phyloP scores from a whole-genome alignment of 805 yeast genomes.

The Lipomyces yamanashiensis region DNA sequence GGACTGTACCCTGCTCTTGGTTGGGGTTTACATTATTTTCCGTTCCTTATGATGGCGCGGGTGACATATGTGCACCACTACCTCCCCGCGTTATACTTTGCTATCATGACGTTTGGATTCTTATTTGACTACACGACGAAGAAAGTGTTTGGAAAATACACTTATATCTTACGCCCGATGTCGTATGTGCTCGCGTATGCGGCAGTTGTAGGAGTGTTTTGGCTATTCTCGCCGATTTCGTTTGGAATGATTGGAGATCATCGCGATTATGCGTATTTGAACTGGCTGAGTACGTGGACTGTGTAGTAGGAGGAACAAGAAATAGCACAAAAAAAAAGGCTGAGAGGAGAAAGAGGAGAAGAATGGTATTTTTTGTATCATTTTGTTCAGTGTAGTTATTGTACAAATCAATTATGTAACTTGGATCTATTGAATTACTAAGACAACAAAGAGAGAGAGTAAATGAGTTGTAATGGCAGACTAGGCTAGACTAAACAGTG shows the following conservation, averaged over 20 bases:
- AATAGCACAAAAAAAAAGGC: background rate
- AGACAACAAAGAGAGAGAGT: no score
- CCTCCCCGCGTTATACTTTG: conserved; percentile 93
- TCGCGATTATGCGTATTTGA: conserved; percentile 54
- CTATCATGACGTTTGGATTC: conserved; percentile 75
- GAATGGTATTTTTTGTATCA: no score
- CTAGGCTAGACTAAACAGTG: no score
- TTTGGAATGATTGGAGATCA: conserved; percentile 77
- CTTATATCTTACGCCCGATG: conserved; percentile 38
- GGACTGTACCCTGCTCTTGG: conserved; percentile 87
- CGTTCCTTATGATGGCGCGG: conserved; percentile 92
- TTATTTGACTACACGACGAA: conserved; percentile 55
- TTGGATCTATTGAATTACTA: no score
- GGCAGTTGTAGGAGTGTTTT: conserved; percentile 60
- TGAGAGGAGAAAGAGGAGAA: no score
- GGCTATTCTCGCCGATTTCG: conserved; percentile 67
- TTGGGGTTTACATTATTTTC: conserved; percentile 86
- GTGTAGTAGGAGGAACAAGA: conserved; percentile 12
- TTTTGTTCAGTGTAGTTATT: no score
- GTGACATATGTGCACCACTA: conserved; percentile 97
- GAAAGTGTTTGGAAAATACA: conserved; percentile 29
- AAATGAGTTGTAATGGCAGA: no score
- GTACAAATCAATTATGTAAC: no score
- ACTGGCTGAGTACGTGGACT: conserved; percentile 62
- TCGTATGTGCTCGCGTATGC: conserved; percentile 55